phyloP scores from a whole-genome alignment of 805 yeast genomes.

The Hyphopichia homilentoma region DNA sequence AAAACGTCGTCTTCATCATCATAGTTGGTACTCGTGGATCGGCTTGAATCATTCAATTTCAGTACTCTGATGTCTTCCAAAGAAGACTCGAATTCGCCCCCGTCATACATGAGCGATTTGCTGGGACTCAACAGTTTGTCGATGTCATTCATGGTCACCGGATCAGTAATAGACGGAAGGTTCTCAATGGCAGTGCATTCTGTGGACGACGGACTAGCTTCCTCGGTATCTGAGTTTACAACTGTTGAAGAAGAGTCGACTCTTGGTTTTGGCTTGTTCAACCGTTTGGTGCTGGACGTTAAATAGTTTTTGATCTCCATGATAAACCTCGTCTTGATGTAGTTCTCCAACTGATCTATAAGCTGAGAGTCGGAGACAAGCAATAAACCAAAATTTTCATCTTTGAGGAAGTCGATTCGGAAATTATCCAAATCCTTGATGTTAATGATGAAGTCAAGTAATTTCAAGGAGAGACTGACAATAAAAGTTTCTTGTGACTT shows the following conservation, averaged over 20 bases:
- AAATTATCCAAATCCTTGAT: conserved; percentile 11
- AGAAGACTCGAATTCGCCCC: conserved; percentile 11
- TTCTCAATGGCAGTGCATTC: not conserved
- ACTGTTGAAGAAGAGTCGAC: not conserved
- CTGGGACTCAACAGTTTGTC: not conserved
- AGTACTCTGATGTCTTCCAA: conserved; percentile 13
- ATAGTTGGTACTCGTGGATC: conserved; percentile 12
- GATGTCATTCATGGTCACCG: conserved; percentile 5
- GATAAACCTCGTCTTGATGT: conserved; percentile 18
- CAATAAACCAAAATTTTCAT: conserved; percentile 26
- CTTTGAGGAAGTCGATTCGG: conserved; percentile 22
- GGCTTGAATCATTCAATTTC: conserved; percentile 23
- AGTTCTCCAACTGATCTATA: conserved; percentile 21
- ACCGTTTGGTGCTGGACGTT: not conserved
- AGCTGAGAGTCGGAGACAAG: conserved; percentile 24
- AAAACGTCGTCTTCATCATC: conserved; percentile 4
- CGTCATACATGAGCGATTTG: conserved; percentile 1
- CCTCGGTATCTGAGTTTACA: not conserved
- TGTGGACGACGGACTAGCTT: not conserved
- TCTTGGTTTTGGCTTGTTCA: not conserved
- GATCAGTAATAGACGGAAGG: conserved; percentile 13
- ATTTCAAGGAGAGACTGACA: conserved; percentile 22
- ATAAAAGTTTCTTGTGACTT: conserved; percentile 28
- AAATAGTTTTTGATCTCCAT: conserved; percentile 5
- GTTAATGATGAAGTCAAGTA: conserved; percentile 19